Base-by-base conservation (phyloP, 805 yeast genomes). In the Grigorovia transvaalensis region DNA sequence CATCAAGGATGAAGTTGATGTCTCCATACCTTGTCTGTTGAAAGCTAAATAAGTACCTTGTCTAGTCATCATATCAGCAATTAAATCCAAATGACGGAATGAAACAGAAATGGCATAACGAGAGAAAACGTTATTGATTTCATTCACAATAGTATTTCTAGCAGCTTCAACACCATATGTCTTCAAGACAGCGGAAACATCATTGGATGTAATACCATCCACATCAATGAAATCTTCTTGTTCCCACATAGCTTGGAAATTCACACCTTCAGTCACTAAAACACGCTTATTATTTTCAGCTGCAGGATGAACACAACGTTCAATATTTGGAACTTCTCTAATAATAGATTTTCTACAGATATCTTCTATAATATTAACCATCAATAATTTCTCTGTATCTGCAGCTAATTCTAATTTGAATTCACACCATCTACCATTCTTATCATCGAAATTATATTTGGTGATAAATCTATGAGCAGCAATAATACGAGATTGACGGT, bases 141-240 rank as follows among this genome's bases (percentile, higher is more conserved):
- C 99, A 63, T 88, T 84, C 33, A 89, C 98, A 74, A 93, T 87
- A 38, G 99, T 93, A 70, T 89, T 88, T 71, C 99, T 81, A 19
- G 99, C 99, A 48, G 99, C 99, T 73, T 95, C 99, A 50, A 91
- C 99, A 69, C 99, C 99, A 63, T 93, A 93, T 0, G 95, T 88
- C 58, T 76, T 79, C 62, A 95, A 76, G 2, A 93, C 96, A 17
- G 96, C 88, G 43, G 87, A 82, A 58, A 93, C 84, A 71, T 93
- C 99, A 76, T 93, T 93, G 9, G 97, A 89, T 1, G 85, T 78
- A 62, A 93, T 87, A 53, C 83, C 84, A 67, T 93, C 86, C 56
- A 91, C 96, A 62, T 90, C 85, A 59, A 93, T 79, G 70, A 93
- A 89, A 57, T 86, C 89, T 58, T 88, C 91, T 71, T 91, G 96